Evolutionary conservation across 2,329 filamentous ascomycete species (phyloP), one percentile per base, ranked within the genome.

Genomic region (Achaetomium macrosporum): DNA sequence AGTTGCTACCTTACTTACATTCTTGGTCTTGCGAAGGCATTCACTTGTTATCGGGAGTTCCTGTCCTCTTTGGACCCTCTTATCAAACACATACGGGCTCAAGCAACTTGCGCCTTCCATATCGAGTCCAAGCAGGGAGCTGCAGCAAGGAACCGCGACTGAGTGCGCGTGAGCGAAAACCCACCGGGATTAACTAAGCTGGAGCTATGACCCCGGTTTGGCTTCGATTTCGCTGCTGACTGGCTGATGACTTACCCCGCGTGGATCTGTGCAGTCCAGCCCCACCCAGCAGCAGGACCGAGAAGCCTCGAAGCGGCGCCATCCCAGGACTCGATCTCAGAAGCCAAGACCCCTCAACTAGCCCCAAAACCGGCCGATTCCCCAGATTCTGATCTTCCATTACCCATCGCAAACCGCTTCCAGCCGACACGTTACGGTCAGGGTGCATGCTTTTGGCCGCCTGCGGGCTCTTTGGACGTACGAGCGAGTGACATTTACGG

Each of bases 341-440:
- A 37, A 46, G 51, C 51, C 51, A 50, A 52, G 50, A 43, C 55
- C 52, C 52, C 52, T 56, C 54, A 46, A 53, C 48, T 54, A 51
- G 53, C 55, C 58, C 58, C 54, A 59, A 56, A 58, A 51, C 50
- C 40, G 47, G 51, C 47, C 56, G 55, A 42, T 47, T 58, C 54
- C 57, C 53, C 50, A 52, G 36, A 52, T 56, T 56, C 53, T 19
- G 57, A 59, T 46, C 56, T 59, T 59, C 57, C 60, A 59, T 62
- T 60, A 64, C 62, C 64, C 65, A 64, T 54, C 61, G 61, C 57
- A 65, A 68, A 65, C 66, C 66, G 65, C 61, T 57, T 60, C 59
- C 59, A 55, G 45, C 53, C 53, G 53, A 55, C 44, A 50, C 8
- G 6, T 48, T 35, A 30, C 46, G 30, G 49, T 15, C 35, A 12